Evolutionary conservation across 163 green algal species (phyloP).

Genomic region (Chloromonas sp.): DNA sequence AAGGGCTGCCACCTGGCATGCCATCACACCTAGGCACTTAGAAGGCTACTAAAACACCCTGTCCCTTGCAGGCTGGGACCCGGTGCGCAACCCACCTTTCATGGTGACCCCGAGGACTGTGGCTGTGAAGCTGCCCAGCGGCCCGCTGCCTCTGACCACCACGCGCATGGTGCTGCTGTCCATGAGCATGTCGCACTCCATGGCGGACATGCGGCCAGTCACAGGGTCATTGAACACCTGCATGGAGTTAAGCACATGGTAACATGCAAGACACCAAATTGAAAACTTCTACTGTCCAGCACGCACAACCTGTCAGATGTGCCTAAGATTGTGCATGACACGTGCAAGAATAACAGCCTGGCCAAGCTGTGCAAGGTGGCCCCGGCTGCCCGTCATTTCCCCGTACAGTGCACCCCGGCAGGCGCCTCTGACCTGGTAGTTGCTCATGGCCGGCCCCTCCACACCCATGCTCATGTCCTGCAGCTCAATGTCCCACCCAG

Average conservation of each 20-base stretch:
- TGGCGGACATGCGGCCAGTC: constrained; percentile 22
- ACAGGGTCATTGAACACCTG: constrained; percentile 31
- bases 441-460: constrained; percentile 27
- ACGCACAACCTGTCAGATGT: neutral
- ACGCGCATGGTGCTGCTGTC: constrained; percentile 30
- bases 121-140: constrained; percentile 33
- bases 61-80: too few species aligned
- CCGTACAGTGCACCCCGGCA: neutral
- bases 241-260: neutral
- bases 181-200: constrained; percentile 35
- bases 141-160: constrained; percentile 30
- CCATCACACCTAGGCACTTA: too few species aligned
- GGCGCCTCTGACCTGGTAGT: constrained; percentile 21
- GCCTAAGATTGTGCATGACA: neutral
- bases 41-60: too few species aligned
- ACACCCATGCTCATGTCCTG: constrained; percentile 33
- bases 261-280: neutral
- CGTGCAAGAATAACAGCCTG: neutral
- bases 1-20: too few species aligned
- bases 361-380: neutral
- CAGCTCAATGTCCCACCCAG: constrained; percentile 41
- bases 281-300: neutral
- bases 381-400: neutral
- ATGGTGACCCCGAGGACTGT: constrained; percentile 31
- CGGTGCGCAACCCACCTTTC: constrained; percentile 15